Evolutionary conservation across 1,284 basidiomycete genomes (phyloP).

Genomic region (Cryptococcus sp.): DNA sequence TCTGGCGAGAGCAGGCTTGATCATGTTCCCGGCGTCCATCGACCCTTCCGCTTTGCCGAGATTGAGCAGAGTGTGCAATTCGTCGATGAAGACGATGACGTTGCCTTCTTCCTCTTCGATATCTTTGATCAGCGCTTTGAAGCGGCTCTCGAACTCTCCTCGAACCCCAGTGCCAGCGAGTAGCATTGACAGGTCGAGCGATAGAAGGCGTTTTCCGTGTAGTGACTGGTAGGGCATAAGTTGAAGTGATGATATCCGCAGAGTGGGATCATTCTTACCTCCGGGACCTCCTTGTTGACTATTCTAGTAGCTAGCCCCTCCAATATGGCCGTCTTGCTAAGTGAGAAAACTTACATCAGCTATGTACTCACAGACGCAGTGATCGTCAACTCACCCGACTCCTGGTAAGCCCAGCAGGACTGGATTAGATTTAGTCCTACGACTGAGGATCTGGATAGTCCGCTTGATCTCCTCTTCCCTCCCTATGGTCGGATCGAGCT

Average conservation of each 20-base stretch:
- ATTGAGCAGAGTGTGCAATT: conserved; percentile 67
- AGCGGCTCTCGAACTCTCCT: conserved; percentile 89
- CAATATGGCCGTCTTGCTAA: conserved; percentile 79
- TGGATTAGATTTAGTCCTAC: conserved; percentile 84
- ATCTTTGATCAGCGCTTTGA: conserved; percentile 80
- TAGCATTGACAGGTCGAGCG: conserved; percentile 76
- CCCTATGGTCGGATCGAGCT: conserved; percentile 87
- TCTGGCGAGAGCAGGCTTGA: conserved; percentile 67
- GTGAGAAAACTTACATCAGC: no score
- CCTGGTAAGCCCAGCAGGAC: conserved; percentile 67
- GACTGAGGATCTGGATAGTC: conserved; percentile 71
- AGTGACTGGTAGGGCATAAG: conserved; percentile 63
- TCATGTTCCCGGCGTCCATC: conserved; percentile 78
- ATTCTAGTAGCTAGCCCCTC: conserved; percentile 86
- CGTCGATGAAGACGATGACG: conserved; percentile 84
- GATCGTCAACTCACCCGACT: conserved; percentile 59
- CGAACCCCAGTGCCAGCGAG: conserved; percentile 85
- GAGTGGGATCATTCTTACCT: conserved; percentile 58
- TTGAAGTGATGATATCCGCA: not conserved
- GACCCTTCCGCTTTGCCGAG: conserved; percentile 89
- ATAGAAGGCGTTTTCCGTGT: conserved; percentile 76
- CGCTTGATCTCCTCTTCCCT: conserved; percentile 87
- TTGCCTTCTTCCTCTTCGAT: conserved; percentile 75
- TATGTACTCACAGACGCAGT: no score
- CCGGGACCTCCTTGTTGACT: conserved; percentile 86